Percentiles rank a stretch among this genome's conserved stretches.
These are phyloP conservation scores for Rosa multiflora DNA, from an alignment of 306 rosid genomes.

Conservation along the genomic window DNA sequence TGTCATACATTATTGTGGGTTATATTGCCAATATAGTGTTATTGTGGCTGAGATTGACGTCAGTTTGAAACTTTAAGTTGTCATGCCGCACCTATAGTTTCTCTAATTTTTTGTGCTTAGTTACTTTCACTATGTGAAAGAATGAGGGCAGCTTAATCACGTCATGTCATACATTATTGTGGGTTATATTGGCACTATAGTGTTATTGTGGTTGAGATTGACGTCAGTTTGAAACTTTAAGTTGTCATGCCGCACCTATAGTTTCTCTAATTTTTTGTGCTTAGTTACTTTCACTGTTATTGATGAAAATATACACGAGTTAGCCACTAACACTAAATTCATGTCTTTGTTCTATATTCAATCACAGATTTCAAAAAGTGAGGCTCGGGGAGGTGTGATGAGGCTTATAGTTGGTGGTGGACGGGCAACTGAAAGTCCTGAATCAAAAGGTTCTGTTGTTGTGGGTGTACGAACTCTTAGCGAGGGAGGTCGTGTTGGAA, in stretches of 20 bases:
- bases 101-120: neutral
- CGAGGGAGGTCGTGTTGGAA: constrained; percentile 99
- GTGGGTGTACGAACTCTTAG: constrained; percentile 99
- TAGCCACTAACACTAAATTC: neutral
- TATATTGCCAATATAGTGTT: neutral
- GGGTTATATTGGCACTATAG: neutral
- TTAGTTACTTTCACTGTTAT: neutral
- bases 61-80: neutral
- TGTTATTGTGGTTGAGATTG: neutral
- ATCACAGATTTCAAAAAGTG: constrained; percentile 81
- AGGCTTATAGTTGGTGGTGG: constrained; percentile 98
- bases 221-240: neutral
- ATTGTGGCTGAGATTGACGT: neutral
- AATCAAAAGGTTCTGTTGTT: constrained; percentile 89
- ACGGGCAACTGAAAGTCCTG: constrained; percentile 84
- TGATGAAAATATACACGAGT: neutral
- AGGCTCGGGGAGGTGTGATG: constrained; percentile 95
- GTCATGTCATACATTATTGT: neutral
- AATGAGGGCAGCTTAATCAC: neutral
- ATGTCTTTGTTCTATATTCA: constrained; percentile 6
- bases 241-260: neutral
- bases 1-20: neutral
- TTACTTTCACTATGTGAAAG: neutral
- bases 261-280: neutral
- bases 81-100: neutral